phyloP scores from a whole-genome alignment of 495 filamentous ascomycete species.

The Extremus antarcticus region DNA sequence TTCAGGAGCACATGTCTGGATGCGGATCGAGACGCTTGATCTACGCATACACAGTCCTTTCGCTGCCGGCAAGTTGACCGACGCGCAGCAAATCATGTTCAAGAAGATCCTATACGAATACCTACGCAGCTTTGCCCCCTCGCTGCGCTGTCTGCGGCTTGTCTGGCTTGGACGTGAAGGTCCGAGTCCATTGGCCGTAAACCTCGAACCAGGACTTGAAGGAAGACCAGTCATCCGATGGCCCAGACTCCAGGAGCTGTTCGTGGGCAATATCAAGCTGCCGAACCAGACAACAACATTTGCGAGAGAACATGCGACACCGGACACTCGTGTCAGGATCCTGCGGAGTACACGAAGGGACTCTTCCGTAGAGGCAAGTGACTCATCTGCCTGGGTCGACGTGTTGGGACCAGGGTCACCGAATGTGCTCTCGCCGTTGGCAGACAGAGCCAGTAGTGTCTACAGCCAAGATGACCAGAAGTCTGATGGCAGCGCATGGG shows the following conservation, averaged over 20 bases:
- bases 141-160: slow-evolving; percentile 17
- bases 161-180: slow-evolving; percentile 22
- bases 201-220: slow-evolving; percentile 3
- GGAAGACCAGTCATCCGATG: slow-evolving; percentile 7
- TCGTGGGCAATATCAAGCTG: slow-evolving; percentile 6
- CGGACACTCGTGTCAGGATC: not conserved
- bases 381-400: slow-evolving; percentile 4
- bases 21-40: slow-evolving; percentile 15
- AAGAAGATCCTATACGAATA: slow-evolving; percentile 23
- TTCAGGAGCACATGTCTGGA: slow-evolving; percentile 14
- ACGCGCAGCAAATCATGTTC: slow-evolving; percentile 16
- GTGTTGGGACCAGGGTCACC: not conserved
- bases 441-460: slow-evolving; percentile 1
- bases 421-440: not conserved
- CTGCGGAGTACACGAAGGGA: slow-evolving; percentile 2
- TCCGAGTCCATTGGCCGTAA: slow-evolving; percentile 17
- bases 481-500: not conserved
- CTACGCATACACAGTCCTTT: slow-evolving; percentile 20
- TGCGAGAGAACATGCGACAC: not conserved
- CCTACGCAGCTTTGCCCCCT: slow-evolving; percentile 15
- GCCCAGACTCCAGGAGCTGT: slow-evolving; percentile 6
- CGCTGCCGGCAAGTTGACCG: slow-evolving; percentile 1
- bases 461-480: slow-evolving; percentile 4
- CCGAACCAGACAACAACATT: not conserved
- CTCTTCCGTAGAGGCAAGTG: not conserved